These are phyloP conservation scores for Pichia sp. DNA, from an alignment of 1,139 yeast genomes.

Conservation along the genomic window DNA sequence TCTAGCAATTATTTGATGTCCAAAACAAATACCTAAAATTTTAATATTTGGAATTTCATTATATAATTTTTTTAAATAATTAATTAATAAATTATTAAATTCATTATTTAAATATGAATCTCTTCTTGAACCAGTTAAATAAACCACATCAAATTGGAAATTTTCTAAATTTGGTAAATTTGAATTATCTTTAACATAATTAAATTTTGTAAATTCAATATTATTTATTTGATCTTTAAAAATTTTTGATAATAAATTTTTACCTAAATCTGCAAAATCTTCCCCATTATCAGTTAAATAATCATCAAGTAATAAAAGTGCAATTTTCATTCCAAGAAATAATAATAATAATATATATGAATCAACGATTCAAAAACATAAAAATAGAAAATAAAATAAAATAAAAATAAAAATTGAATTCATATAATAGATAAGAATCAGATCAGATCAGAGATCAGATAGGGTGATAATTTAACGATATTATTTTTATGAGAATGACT, in stretches of 20 bases:
- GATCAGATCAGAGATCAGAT: too few relatives aligned
- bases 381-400: too few relatives aligned
- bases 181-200: slow-evolving; percentile 34
- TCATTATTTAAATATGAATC: slow-evolving; percentile 40
- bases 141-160: slow-evolving; percentile 34
- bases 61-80: slow-evolving; percentile 33
- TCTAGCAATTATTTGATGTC: slow-evolving; percentile 72
- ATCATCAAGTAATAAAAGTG: slow-evolving; percentile 14
- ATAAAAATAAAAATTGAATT: too few relatives aligned
- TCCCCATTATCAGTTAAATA: slow-evolving; percentile 30
- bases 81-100: slow-evolving; percentile 38
- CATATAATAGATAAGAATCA: too few relatives aligned
- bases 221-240: slow-evolving; percentile 9
- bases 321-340: slow-evolving; percentile 5
- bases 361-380: too few relatives aligned
- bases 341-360: not conserved
- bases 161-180: slow-evolving; percentile 34
- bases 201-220: slow-evolving; percentile 35
- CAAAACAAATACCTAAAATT: slow-evolving; percentile 71
- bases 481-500: too few relatives aligned
- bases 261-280: slow-evolving; percentile 48
- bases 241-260: slow-evolving; percentile 27
- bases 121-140: slow-evolving; percentile 61
- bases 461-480: too few relatives aligned
- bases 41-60: slow-evolving; percentile 31